Evolutionary conservation across 129 eudicot species (phyloP).

Genomic region (Pseudognaphalium luteoalbum): DNA sequence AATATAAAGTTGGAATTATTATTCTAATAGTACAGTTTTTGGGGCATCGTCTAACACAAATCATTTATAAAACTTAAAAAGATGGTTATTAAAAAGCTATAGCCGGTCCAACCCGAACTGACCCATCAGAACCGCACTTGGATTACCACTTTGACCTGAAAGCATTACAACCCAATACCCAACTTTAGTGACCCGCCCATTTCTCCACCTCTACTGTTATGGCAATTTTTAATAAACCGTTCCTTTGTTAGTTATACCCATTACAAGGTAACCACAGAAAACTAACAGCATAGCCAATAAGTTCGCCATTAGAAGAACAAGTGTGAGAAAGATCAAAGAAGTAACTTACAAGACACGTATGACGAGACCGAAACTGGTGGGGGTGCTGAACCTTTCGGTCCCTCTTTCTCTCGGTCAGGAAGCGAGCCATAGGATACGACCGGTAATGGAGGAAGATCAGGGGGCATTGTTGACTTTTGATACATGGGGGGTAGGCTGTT

Average conservation of each 20-base stretch:
- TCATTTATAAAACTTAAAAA: background rate
- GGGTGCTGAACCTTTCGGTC: conserved; percentile 32
- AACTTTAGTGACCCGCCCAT: too few species aligned
- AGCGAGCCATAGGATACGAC: conserved; percentile 43
- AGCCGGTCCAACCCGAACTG: background rate
- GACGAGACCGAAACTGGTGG: conserved; percentile 37
- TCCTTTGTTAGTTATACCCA: background rate
- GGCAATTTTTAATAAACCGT: background rate
- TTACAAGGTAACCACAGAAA: background rate
- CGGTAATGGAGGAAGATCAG: conserved; percentile 55
- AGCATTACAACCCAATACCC: too few species aligned
- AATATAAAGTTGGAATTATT: background rate
- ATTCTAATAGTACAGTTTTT: background rate
- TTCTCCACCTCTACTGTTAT: background rate
- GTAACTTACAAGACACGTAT: conserved; percentile 57
- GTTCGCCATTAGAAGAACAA: background rate
- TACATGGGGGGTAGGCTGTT: conserved; percentile 34
- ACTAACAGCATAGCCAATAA: background rate
- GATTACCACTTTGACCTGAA: background rate
- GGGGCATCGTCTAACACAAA: background rate
- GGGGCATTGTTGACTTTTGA: conserved; percentile 32
- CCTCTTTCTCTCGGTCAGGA: conserved; percentile 25
- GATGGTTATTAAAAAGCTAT: background rate
- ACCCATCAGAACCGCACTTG: background rate
- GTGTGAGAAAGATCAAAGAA: conserved; percentile 4